Percentiles rank a stretch among this genome's conserved stretches.
phyloP scores from a whole-genome alignment of 2,329 filamentous ascomycete genomes.

The Hymenoscyphus infarciens region DNA sequence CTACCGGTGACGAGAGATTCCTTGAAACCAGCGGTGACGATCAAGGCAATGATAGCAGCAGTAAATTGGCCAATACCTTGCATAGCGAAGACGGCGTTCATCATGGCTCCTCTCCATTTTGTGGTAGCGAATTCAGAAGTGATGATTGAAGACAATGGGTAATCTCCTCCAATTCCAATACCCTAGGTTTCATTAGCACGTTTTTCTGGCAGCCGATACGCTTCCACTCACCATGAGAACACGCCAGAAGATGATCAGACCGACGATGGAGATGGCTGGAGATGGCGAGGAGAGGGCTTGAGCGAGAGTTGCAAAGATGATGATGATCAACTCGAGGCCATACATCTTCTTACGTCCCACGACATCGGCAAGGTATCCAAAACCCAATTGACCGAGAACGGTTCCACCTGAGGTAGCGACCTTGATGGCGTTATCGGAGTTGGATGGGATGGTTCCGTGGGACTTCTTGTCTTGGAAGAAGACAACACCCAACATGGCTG shows the following conservation, averaged over 20 bases:
- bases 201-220: slow-evolving; percentile 2
- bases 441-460: slow-evolving; percentile 57
- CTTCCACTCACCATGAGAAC: slow-evolving; percentile 57
- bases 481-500: slow-evolving; percentile 32
- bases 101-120: slow-evolving; percentile 83
- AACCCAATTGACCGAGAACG: slow-evolving; percentile 76
- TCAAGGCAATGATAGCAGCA: slow-evolving; percentile 72
- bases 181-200: slow-evolving; percentile 39
- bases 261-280: slow-evolving; percentile 58
- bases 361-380: slow-evolving; percentile 74
- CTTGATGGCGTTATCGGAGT: slow-evolving; percentile 78
- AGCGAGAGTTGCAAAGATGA: slow-evolving; percentile 73
- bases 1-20: slow-evolving; percentile 52
- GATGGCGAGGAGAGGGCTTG: slow-evolving; percentile 65
- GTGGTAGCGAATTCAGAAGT: slow-evolving; percentile 85
- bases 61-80: slow-evolving; percentile 80
- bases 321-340: slow-evolving; percentile 74
- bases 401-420: slow-evolving; percentile 80
- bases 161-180: slow-evolving; percentile 72
- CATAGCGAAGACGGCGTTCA: slow-evolving; percentile 83
- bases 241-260: slow-evolving; percentile 75
- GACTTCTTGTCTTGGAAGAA: slow-evolving; percentile 27
- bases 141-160: slow-evolving; percentile 78
- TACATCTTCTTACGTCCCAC: slow-evolving; percentile 77
- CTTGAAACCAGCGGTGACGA: slow-evolving; percentile 70